These are phyloP conservation scores for Pseudozyma hubeiensis DNA, from an alignment of 1,284 basidiomycete genomes.

Conservation along the genomic window DNA sequence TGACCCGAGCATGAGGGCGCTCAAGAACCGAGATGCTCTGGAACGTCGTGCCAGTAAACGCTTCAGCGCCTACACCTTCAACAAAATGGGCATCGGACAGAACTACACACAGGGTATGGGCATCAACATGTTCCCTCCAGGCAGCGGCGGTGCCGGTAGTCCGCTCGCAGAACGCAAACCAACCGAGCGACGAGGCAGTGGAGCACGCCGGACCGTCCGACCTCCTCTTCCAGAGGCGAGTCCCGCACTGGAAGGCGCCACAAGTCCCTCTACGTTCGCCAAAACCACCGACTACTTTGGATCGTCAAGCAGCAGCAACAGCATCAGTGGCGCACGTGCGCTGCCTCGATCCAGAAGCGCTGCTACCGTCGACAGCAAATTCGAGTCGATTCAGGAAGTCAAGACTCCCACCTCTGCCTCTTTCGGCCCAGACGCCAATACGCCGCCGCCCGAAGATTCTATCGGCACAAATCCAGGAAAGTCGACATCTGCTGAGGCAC, in stretches of 20 bases:
- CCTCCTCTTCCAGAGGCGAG: constrained; percentile 41
- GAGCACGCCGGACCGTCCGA: constrained; percentile 33
- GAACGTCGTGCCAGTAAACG: constrained; percentile 94
- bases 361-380: constrained; percentile 25
- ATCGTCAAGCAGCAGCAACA: constrained; percentile 23
- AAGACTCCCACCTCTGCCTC: constrained; percentile 46
- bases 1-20: constrained; percentile 84
- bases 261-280: constrained; percentile 30
- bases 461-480: constrained; percentile 4
- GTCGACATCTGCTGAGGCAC: constrained; percentile 3
- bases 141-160: constrained; percentile 21
- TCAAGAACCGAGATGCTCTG: constrained; percentile 86
- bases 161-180: constrained; percentile 46
- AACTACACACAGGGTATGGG: constrained; percentile 44
- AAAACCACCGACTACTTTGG: constrained; percentile 39
- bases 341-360: constrained; percentile 31
- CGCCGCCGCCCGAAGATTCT: constrained; percentile 20
- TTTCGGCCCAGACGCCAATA: constrained; percentile 17
- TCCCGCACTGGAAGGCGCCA: constrained; percentile 22
- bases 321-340: constrained; percentile 18
- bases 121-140: constrained; percentile 40
- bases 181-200: constrained; percentile 33
- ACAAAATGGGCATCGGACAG: constrained; percentile 80
- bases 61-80: constrained; percentile 94
- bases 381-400: constrained; percentile 52